Percentiles rank a stretch among this genome's conserved stretches.
phyloP scores from a whole-genome alignment of 768 basidiomycete species.

The Chalciporus piperatus region DNA sequence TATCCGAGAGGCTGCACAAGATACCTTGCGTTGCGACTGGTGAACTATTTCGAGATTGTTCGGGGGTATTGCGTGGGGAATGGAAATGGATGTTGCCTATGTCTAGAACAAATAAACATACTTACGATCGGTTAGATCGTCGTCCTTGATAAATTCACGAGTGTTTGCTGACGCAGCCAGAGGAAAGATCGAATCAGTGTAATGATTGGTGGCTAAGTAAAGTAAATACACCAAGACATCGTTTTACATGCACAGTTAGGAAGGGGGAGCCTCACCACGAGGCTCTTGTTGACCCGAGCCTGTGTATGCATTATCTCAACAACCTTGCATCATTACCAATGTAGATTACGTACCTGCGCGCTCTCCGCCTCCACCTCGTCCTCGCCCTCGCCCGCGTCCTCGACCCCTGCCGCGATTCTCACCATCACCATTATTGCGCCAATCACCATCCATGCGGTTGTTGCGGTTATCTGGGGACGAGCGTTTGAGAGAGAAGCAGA shows the following conservation, averaged over 20 bases:
- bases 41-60: too few species aligned
- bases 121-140: too few species aligned
- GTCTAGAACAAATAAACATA: too few species aligned
- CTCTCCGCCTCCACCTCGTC: slow-evolving; percentile 35
- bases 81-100: too few species aligned
- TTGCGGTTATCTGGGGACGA: slow-evolving; percentile 13
- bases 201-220: not conserved
- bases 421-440: slow-evolving; percentile 45
- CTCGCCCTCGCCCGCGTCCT: slow-evolving; percentile 44
- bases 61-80: too few species aligned
- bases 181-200: not conserved
- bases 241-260: slow-evolving; percentile 1
- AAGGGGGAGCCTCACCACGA: slow-evolving; percentile 16
- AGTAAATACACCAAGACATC: slow-evolving; percentile 4
- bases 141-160: not conserved
- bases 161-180: not conserved
- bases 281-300: slow-evolving; percentile 23
- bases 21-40: too few species aligned
- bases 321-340: not conserved
- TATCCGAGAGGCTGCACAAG: too few species aligned
- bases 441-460: slow-evolving; percentile 39
- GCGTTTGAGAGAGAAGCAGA: not conserved
- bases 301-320: slow-evolving; percentile 2
- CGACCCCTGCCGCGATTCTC: slow-evolving; percentile 41
- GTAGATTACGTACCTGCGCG: slow-evolving; percentile 34